phyloP scores from a whole-genome alignment of 768 basidiomycete genomes.

The Mycena pura region DNA sequence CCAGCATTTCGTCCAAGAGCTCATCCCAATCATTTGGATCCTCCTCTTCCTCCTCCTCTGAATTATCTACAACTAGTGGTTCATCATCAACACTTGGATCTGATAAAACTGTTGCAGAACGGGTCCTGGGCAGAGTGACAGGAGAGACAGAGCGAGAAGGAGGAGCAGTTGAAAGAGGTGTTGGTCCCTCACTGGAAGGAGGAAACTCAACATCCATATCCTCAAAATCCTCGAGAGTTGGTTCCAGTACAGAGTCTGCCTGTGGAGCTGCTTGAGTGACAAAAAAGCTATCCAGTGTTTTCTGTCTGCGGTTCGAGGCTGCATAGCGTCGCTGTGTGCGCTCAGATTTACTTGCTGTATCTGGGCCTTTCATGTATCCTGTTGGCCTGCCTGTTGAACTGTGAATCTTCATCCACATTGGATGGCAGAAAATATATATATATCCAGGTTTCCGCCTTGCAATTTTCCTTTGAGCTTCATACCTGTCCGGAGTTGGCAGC shows the following conservation, averaged over 20 bases:
- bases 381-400: not conserved
- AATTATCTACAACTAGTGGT: not conserved
- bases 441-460: not conserved
- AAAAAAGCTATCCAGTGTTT: not conserved
- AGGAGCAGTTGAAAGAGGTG: not conserved
- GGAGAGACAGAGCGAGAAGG: not conserved
- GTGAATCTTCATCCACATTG: not conserved
- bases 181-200: no score
- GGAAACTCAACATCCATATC: no score
- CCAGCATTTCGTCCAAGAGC: not conserved
- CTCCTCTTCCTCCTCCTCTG: not conserved
- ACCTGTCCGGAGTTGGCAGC: not conserved
- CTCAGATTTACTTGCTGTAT: not conserved
- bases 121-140: not conserved
- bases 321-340: not conserved
- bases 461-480: not conserved
- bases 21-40: conserved; percentile 2
- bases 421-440: no score
- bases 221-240: not conserved
- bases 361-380: not conserved
- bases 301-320: not conserved
- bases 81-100: not conserved
- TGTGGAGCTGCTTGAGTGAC: not conserved
- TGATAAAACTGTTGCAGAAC: not conserved
- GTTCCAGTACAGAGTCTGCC: not conserved